phyloP scores from a whole-genome alignment of 1,139 yeast genomes.

The Kodamaea plutei region DNA sequence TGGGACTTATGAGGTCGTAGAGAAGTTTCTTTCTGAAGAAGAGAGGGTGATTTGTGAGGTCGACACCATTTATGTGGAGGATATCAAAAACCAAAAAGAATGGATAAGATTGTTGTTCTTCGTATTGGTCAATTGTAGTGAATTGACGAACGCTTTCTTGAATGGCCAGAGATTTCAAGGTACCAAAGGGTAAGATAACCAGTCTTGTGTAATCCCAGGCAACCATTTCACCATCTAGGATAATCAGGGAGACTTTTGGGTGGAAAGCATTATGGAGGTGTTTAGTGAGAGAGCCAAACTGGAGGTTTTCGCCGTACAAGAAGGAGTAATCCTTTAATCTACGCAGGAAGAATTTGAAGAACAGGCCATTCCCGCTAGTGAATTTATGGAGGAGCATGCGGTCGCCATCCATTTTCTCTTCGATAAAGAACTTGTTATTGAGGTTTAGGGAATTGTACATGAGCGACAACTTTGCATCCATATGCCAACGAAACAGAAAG shows the following conservation, averaged over 20 bases:
- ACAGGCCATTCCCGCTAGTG: constrained; percentile 30
- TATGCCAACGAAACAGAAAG: constrained; percentile 26
- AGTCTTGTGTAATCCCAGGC: constrained; percentile 69
- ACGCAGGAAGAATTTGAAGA: constrained; percentile 66
- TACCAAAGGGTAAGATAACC: constrained; percentile 71
- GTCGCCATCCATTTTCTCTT: constrained; percentile 94
- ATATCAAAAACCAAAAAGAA: constrained; percentile 70
- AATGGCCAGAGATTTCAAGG: constrained; percentile 67
- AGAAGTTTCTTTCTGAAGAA: constrained; percentile 54
- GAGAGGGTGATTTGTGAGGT: constrained; percentile 54
- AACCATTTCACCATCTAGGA: constrained; percentile 92
- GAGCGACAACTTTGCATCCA: constrained; percentile 20
- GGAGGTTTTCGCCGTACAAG: constrained; percentile 63
- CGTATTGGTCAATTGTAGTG: constrained; percentile 35
- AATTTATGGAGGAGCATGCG: constrained; percentile 68
- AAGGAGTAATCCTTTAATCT: constrained; percentile 69
- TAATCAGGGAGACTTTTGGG: constrained; percentile 41
- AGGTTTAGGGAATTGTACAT: constrained; percentile 17
- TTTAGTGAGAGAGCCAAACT: constrained; percentile 60
- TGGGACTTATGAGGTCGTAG: constrained; percentile 41
- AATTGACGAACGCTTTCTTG: constrained; percentile 46
- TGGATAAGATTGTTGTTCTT: constrained; percentile 48
- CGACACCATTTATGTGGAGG: constrained; percentile 59
- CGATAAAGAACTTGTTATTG: constrained; percentile 57
- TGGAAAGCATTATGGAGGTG: constrained; percentile 45